Base-by-base conservation (phyloP, 768 basidiomycete genomes). In the Suillus decipiens region DNA sequence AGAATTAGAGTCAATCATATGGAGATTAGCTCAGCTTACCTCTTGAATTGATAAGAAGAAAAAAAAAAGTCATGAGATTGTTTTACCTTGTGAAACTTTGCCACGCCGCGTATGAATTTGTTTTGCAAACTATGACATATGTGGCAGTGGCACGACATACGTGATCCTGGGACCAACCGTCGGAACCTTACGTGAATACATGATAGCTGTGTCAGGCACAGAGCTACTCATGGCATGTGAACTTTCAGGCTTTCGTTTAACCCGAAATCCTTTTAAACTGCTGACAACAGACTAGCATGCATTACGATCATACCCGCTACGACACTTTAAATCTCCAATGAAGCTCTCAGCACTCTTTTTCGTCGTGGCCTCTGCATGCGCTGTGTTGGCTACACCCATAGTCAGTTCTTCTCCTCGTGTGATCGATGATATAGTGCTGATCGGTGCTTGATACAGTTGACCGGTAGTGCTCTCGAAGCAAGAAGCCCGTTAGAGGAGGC, bases 141-240 rank as follows among this genome's bases (percentile, higher is more conserved):
- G 28, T 28, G 28, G 28, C 28, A 28, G 28, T 36, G 22, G 54
- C 22, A 22, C 7, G 60, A 22, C 19, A 19, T 17, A 12, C n/a
- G 28, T 47, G 48, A 34, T 31, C 50, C 33, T 36, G 51, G 22
- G 53, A 36, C 53, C n/a, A n/a, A n/a, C n/a, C 28, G 28, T 28
- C 37, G 33, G 37, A 19, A n/a, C 10, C 47, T 51, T 36, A 54
- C 50, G 43, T 45, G 50, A 24, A 60, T 15, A 4, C 28, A 53
- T 61, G 19, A 34, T 57, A 57, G 36, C 60, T 37, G 36, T 61
- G 60, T 41, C 60, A 61, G 60, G 60, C 60, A 61, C 60, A 17
- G 24, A 61, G 24, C 51, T 37, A 58, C 60, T 14, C 14, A 57
- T 37, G 60, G 60, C 60, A 61, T 61, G 60, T 55, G 60, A 57